Conservation (phyloP, 805 yeast species). For the Yarrowia yakushimensis region DNA sequence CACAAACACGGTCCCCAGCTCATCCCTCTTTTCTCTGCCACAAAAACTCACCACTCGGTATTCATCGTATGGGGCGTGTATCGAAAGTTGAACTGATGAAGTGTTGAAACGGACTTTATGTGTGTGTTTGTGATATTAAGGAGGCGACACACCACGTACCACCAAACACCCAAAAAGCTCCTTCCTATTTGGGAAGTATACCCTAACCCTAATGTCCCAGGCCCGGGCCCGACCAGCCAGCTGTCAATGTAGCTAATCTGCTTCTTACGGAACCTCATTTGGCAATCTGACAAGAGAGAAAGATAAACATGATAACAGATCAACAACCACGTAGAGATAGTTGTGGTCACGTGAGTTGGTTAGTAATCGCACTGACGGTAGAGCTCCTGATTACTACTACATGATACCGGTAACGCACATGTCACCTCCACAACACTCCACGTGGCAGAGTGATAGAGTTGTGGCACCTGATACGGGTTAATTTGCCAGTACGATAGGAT, state of each 20-base stretch:
- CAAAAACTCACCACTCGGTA: slow-evolving; percentile 23
- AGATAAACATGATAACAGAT: too few species aligned
- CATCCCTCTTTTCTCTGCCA: too few species aligned
- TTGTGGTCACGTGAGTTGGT: too few species aligned
- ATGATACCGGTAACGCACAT: background rate
- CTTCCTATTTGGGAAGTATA: slow-evolving; percentile 30
- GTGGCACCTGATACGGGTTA: too few species aligned
- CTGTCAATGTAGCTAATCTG: too few species aligned
- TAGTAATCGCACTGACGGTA: too few species aligned
- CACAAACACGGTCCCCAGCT: too few species aligned
- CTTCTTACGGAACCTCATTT: too few species aligned
- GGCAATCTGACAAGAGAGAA: too few species aligned
- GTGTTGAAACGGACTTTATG: slow-evolving; percentile 22
- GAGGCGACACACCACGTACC: slow-evolving; percentile 51
- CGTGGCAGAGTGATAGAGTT: slow-evolving; percentile 10
- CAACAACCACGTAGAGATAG: too few species aligned
- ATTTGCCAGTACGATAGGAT: too few species aligned
- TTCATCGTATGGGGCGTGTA: slow-evolving; percentile 15
- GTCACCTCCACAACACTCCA: slow-evolving; percentile 31
- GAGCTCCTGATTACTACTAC: background rate
- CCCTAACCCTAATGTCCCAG: slow-evolving; percentile 60
- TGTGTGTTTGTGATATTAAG: slow-evolving; percentile 47
- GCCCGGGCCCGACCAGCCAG: slow-evolving; percentile 27
- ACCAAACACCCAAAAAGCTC: slow-evolving; percentile 9
- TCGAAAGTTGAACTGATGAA: slow-evolving; percentile 25